These are phyloP conservation scores for Penicillium crystallinum DNA, from an alignment of 495 filamentous ascomycete genomes.

Conservation along the genomic window DNA sequence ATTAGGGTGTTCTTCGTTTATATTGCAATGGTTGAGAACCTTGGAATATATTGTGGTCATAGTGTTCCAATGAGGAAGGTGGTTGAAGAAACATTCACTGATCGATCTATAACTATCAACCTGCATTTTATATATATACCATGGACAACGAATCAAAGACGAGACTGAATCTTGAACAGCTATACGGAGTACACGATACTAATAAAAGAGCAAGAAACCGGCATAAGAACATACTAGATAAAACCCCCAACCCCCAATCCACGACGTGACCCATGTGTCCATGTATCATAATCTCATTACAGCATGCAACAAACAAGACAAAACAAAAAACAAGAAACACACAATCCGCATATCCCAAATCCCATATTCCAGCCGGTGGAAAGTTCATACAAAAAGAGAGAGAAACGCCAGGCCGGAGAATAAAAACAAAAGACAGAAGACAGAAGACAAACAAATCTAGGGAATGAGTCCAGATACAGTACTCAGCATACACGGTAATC, in stretches of 20 bases:
- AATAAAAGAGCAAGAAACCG: constrained; percentile 13
- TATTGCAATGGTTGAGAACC: too few relatives aligned
- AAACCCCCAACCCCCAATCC: neutral
- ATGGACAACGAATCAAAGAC: too few relatives aligned
- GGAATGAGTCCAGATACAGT: neutral
- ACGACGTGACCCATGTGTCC: constrained; percentile 11
- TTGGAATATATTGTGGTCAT: too few relatives aligned
- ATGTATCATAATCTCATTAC: constrained; percentile 34
- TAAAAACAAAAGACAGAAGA: constrained; percentile 5
- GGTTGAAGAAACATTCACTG: too few relatives aligned
- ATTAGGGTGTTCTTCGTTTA: too few relatives aligned
- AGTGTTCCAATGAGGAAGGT: too few relatives aligned
- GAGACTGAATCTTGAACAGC: too few relatives aligned
- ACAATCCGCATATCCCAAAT: constrained; percentile 4
- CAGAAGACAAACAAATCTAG: neutral
- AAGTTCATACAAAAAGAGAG: constrained; percentile 2
- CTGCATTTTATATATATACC: too few relatives aligned
- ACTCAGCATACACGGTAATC: neutral
- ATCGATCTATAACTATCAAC: too few relatives aligned
- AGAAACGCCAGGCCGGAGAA: constrained; percentile 5
- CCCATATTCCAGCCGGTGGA: neutral
- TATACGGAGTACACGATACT: neutral
- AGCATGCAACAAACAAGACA: constrained; percentile 10
- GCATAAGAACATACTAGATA: neutral
- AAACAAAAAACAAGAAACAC: constrained; percentile 1